Percentiles rank a stretch among this genome's conserved stretches.
Conservation (phyloP, 176 grass and related monocot genomes). For the Leersia perrieri region DNA sequence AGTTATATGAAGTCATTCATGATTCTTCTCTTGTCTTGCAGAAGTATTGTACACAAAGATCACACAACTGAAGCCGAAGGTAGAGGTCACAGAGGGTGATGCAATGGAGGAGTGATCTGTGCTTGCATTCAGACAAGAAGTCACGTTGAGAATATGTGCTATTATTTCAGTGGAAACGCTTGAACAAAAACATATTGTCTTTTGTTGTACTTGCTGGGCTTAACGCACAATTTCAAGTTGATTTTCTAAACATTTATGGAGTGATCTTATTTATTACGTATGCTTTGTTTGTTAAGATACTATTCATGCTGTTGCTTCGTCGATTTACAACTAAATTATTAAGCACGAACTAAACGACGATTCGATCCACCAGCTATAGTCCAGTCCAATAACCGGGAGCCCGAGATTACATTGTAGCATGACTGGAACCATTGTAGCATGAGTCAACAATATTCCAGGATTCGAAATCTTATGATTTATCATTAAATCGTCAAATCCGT, state of each 20-base stretch:
- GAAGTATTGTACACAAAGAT: conserved; percentile 81
- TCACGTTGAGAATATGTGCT: background rate
- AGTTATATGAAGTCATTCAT: background rate
- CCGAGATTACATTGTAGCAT: too few species aligned
- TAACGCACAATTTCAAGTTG: background rate
- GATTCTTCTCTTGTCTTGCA: conserved; percentile 35
- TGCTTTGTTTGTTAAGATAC: background rate
- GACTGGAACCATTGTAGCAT: too few species aligned
- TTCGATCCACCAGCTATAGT: too few species aligned
- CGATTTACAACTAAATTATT: background rate
- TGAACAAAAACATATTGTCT: conserved; percentile 5
- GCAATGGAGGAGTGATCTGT: conserved; percentile 86
- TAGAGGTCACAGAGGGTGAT: conserved; percentile 51
- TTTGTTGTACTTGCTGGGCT: conserved; percentile 36
- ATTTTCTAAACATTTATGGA: background rate
- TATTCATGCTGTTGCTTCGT: background rate
- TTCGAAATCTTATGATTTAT: too few species aligned
- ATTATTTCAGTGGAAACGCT: conserved; percentile 5
- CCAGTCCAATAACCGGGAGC: too few species aligned
- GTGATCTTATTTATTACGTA: background rate
- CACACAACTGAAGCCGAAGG: conserved; percentile 57
- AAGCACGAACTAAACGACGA: background rate
- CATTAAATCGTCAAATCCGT: too few species aligned
- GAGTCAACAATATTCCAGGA: too few species aligned
- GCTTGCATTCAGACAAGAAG: background rate